These are phyloP conservation scores for Vickermania spadyakhi DNA, from an alignment of 208 protist genomes.

Conservation along the genomic window DNA sequence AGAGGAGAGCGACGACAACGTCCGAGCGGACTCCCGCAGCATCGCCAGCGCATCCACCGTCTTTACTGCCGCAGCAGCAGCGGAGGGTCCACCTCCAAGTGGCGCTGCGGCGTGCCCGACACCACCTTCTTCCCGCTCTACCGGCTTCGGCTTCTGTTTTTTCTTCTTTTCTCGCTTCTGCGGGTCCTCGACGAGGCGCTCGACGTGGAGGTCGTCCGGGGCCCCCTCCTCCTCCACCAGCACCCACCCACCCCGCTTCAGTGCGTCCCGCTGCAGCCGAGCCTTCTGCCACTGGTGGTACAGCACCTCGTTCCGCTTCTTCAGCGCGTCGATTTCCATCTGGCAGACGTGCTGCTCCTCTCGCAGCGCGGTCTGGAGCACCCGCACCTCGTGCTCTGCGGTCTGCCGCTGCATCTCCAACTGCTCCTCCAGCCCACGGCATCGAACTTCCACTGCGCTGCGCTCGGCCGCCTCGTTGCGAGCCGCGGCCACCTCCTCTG, in stretches of 20 bases:
- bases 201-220: too few relatives aligned
- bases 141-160: neutral
- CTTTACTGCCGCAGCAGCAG: neutral
- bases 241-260: neutral
- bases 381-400: neutral
- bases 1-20: conserved; percentile 10
- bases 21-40: conserved; percentile 14
- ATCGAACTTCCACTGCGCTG: conserved; percentile 6
- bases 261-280: conserved; percentile 27
- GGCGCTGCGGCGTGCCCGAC: neutral
- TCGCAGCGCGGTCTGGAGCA: conserved; percentile 31
- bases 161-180: neutral
- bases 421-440: conserved; percentile 9
- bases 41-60: conserved; percentile 5
- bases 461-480: neutral
- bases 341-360: conserved; percentile 27
- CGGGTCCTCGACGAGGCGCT: neutral
- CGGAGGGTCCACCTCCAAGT: neutral
- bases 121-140: neutral
- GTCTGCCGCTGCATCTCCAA: conserved; percentile 5
- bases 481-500: conserved; percentile 9
- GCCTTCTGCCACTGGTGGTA: conserved; percentile 19
- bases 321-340: conserved; percentile 15
- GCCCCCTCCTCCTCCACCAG: neutral
- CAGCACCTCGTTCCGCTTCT: conserved; percentile 17